These are phyloP conservation scores for Moesziomyces globuligerus DNA, from an alignment of 1,284 basidiomycete species.

Conservation along the genomic window DNA sequence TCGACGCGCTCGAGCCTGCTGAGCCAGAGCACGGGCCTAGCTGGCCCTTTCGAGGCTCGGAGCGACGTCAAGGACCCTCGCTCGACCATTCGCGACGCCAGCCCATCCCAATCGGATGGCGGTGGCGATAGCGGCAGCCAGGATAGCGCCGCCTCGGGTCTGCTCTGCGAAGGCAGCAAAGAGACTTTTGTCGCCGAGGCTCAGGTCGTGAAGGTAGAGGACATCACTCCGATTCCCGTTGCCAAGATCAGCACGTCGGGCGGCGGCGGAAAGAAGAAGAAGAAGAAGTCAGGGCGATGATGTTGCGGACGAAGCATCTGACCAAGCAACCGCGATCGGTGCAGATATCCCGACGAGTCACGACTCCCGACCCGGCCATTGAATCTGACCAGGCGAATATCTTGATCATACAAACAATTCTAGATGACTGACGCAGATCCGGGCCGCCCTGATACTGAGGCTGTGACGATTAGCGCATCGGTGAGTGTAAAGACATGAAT, in stretches of 20 bases:
- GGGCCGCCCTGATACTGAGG: background rate
- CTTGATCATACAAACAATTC: background rate
- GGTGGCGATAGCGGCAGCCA: slow-evolving; percentile 21
- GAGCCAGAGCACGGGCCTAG: slow-evolving; percentile 28
- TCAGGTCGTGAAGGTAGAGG: background rate
- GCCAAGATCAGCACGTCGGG: slow-evolving; percentile 19
- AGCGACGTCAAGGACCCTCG: slow-evolving; percentile 1
- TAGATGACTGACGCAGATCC: background rate
- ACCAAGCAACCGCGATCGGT: no score
- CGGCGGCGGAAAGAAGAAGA: slow-evolving; percentile 35
- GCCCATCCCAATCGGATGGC: slow-evolving; percentile 23
- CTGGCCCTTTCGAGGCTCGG: slow-evolving; percentile 9
- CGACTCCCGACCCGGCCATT: no score
- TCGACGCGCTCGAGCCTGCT: slow-evolving; percentile 38
- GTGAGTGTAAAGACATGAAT: background rate
- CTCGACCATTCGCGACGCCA: slow-evolving; percentile 10
- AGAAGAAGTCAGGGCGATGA: slow-evolving; percentile 31
- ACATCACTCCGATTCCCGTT: background rate
- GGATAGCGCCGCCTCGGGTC: slow-evolving; percentile 19
- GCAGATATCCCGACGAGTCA: background rate
- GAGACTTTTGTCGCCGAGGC: slow-evolving; percentile 22
- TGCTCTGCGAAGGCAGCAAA: slow-evolving; percentile 36
- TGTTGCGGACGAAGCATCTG: background rate
- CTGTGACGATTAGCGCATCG: background rate
- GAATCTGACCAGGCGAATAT: no score